Conservation (phyloP, 2,329 filamentous ascomycete genomes). For the Aspergillus bombycis region DNA sequence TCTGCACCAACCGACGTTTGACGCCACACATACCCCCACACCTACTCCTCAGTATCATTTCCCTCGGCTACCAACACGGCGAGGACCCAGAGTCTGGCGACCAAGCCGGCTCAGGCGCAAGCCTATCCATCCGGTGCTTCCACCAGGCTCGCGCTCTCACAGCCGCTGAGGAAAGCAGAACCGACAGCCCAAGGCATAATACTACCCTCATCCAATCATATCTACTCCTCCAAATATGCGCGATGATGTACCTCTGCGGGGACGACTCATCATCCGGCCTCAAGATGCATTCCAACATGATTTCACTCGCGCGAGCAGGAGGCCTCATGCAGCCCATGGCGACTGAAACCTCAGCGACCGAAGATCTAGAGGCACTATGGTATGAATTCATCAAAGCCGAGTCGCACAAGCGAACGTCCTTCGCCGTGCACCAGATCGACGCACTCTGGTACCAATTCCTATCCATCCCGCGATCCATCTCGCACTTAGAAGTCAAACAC, state of each 20-base stretch:
- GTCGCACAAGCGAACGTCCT: slow-evolving; percentile 47
- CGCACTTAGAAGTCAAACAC: slow-evolving; percentile 50
- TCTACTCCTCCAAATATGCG: slow-evolving; percentile 45
- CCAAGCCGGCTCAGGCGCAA: slow-evolving; percentile 27
- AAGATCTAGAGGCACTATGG: slow-evolving; percentile 46
- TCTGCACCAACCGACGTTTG: slow-evolving; percentile 42
- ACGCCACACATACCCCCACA: slow-evolving; percentile 27
- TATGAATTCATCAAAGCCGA: slow-evolving; percentile 41
- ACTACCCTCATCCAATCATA: slow-evolving; percentile 42
- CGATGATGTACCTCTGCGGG: slow-evolving; percentile 50
- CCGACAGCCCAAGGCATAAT: slow-evolving; percentile 20
- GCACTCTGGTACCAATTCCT: slow-evolving; percentile 50
- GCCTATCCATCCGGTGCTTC: slow-evolving; percentile 39
- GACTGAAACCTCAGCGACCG: slow-evolving; percentile 20
- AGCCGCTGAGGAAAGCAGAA: slow-evolving; percentile 21
- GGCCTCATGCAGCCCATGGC: slow-evolving; percentile 40
- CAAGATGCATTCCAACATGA: slow-evolving; percentile 46
- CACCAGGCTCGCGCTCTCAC: slow-evolving; percentile 34
- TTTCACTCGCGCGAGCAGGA: slow-evolving; percentile 40
- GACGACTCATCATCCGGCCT: slow-evolving; percentile 39
- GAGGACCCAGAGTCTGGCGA: slow-evolving; percentile 38
- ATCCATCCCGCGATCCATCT: slow-evolving; percentile 30
- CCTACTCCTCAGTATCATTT: slow-evolving; percentile 42
- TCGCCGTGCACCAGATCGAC: slow-evolving; percentile 49
- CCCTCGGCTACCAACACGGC: slow-evolving; percentile 44